These are phyloP conservation scores for Aspergillus carlsbadensis DNA, from an alignment of 495 filamentous ascomycete species.

Conservation along the genomic window DNA sequence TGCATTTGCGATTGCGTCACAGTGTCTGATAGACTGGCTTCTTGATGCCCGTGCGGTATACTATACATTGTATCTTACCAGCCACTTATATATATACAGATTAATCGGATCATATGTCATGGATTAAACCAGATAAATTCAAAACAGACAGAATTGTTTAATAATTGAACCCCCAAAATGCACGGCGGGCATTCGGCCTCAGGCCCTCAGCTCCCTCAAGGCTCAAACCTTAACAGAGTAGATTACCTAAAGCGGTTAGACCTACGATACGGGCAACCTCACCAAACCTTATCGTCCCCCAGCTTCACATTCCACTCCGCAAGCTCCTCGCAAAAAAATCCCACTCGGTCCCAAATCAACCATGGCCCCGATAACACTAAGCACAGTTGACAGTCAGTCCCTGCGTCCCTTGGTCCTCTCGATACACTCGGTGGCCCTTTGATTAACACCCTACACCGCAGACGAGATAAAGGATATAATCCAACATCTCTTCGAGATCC, in stretches of 20 bases:
- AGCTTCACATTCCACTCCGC: neutral
- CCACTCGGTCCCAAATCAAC: neutral
- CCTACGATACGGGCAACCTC: neutral
- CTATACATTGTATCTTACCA: slow-evolving; percentile 1
- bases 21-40: slow-evolving; percentile 7
- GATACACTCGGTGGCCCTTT: too few relatives aligned
- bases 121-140: too few relatives aligned
- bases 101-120: neutral
- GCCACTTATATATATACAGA: slow-evolving; percentile 1
- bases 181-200: neutral
- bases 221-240: neutral
- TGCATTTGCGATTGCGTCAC: slow-evolving; percentile 5
- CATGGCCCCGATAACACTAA: slow-evolving; percentile 49
- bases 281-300: slow-evolving; percentile 4
- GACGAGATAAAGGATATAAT: slow-evolving; percentile 60
- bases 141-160: too few relatives aligned
- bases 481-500: slow-evolving; percentile 83
- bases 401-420: too few relatives aligned
- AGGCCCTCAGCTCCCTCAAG: too few relatives aligned
- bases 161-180: neutral
- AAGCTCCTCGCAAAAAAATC: slow-evolving; percentile 8
- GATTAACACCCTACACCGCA: slow-evolving; percentile 16
- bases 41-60: slow-evolving; percentile 1
- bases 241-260: slow-evolving; percentile 2
- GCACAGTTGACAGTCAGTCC: slow-evolving; percentile 51